A percentile compares a stretch with the other conserved stretches of the same genome.
These are phyloP conservation scores for Cystoderma amianthinum DNA, from an alignment of 768 basidiomycete genomes.

Conservation along the genomic window DNA sequence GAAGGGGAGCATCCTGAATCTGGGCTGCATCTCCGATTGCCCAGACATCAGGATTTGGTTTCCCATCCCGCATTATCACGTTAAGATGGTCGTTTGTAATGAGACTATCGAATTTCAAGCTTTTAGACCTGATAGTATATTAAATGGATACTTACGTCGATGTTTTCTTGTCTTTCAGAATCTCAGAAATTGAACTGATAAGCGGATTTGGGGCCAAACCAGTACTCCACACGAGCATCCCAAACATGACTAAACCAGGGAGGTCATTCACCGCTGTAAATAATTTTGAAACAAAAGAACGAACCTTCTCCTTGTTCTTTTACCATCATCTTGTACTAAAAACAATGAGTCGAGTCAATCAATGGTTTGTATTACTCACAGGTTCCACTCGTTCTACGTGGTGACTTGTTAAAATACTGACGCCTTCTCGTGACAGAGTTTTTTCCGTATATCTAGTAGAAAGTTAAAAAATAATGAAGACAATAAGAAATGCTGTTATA, in stretches of 20 bases:
- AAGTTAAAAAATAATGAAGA: neutral
- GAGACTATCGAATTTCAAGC: constrained; percentile 20
- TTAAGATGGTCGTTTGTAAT: constrained; percentile 55
- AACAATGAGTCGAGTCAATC: neutral
- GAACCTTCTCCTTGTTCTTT: constrained; percentile 68
- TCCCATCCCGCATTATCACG: constrained; percentile 45
- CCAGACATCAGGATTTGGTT: constrained; percentile 62
- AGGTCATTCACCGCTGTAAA: neutral
- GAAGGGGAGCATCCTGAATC: constrained; percentile 50
- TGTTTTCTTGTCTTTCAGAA: constrained; percentile 56
- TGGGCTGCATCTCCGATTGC: constrained; percentile 77
- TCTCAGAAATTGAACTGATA: constrained; percentile 48
- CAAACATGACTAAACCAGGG: constrained; percentile 55
- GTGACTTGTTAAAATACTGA: constrained; percentile 63
- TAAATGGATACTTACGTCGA: constrained; percentile 30
- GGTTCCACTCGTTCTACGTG: constrained; percentile 66
- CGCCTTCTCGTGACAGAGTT: constrained; percentile 69
- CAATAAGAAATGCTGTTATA: constrained; percentile 18
- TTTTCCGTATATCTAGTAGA: constrained; percentile 60
- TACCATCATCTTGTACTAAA: constrained; percentile 58
- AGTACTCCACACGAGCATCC: constrained; percentile 84
- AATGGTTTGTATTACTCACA: constrained; percentile 21
- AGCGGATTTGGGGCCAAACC: constrained; percentile 81
- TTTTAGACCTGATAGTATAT: too few relatives aligned
- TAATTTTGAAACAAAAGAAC: neutral